phyloP scores from a whole-genome alignment of 148 eudicot species.

The Cornus kousa region DNA sequence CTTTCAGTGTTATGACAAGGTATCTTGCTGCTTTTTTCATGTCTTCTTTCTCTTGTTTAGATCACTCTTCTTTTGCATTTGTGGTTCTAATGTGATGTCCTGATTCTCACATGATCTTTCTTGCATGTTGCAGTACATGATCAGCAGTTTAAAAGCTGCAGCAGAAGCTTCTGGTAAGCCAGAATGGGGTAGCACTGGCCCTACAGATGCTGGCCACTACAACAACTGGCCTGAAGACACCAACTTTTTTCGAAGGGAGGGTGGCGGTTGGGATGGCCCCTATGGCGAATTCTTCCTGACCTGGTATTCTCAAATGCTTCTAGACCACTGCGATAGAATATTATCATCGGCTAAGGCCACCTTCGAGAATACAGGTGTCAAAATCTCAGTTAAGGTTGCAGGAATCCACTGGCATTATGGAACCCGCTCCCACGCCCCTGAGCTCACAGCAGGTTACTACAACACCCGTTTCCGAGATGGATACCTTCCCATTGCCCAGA shows the following conservation, averaged over 20 bases:
- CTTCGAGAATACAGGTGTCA: conserved; percentile 50
- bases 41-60: background rate
- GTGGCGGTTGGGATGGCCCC: conserved; percentile 68
- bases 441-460: conserved; percentile 95
- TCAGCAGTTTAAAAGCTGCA: conserved; percentile 71
- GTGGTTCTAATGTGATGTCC: background rate
- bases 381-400: conserved; percentile 83
- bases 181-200: conserved; percentile 92
- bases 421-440: conserved; percentile 87
- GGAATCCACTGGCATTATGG: conserved; percentile 99
- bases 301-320: conserved; percentile 90
- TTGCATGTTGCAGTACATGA: conserved; percentile 67
- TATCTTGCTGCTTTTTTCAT: conserved; percentile 3
- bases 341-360: conserved; percentile 49
- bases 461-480: conserved; percentile 86
- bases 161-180: conserved; percentile 87
- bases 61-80: background rate
- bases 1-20: conserved; percentile 96
- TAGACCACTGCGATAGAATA: conserved; percentile 77
- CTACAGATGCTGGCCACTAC: conserved; percentile 88
- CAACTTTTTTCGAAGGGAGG: conserved; percentile 73
- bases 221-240: conserved; percentile 99
- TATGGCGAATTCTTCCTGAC: conserved; percentile 93
- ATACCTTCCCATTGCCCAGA: conserved; percentile 81
- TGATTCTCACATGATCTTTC: background rate